phyloP scores from a whole-genome alignment of 192 early-diverging fungal species.

The Umbelopsis sp. region DNA sequence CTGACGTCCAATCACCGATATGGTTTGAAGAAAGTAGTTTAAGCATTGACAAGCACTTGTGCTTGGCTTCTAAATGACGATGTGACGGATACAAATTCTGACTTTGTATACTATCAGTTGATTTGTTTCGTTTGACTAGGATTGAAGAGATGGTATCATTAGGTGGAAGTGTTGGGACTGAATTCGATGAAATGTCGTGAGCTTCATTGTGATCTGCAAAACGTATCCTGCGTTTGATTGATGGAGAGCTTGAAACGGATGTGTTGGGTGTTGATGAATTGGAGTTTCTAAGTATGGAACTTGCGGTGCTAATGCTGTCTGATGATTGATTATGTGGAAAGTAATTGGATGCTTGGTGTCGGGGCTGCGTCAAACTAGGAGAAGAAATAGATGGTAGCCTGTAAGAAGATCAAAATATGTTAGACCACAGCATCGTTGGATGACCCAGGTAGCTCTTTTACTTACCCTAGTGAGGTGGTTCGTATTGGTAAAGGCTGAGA shows the following conservation, averaged over 20 bases:
- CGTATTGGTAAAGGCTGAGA: conserved; percentile 12
- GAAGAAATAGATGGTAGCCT: neutral
- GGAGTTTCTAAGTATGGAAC: neutral
- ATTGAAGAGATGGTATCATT: conserved; percentile 5
- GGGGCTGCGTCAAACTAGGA: neutral
- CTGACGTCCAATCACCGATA: conserved; percentile 43
- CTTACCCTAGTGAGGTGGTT: conserved; percentile 16
- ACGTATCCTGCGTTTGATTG: neutral
- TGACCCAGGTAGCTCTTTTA: neutral
- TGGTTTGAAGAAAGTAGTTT: conserved; percentile 39
- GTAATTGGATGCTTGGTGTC: neutral
- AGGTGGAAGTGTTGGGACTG: neutral
- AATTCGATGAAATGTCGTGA: neutral
- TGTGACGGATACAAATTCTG: conserved; percentile 38
- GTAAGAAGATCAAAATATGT: neutral
- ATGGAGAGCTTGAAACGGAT: neutral
- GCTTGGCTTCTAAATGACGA: conserved; percentile 39
- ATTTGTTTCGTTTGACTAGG: neutral
- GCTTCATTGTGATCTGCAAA: neutral
- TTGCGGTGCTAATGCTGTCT: conserved; percentile 13
- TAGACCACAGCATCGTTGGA: neutral
- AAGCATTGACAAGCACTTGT: conserved; percentile 34
- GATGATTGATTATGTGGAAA: neutral
- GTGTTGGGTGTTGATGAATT: conserved; percentile 9
- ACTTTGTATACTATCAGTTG: neutral